Evolutionary conservation across 2,329 filamentous ascomycete genomes (phyloP), one percentile per base, ranked within the genome.

Genomic region (Onygenales sp.): DNA sequence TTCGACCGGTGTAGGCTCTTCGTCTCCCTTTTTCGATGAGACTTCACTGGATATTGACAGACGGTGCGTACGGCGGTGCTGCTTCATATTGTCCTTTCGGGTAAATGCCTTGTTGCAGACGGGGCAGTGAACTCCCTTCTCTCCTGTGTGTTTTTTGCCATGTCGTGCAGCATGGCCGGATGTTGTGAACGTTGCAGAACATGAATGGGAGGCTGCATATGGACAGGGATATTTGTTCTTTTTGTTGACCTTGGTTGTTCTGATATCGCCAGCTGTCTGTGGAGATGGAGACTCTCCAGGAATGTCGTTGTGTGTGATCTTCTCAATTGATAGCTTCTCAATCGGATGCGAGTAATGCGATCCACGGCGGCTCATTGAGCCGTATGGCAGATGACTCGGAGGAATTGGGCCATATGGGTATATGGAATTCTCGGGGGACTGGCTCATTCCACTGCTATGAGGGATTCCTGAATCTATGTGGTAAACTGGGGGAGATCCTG

Each of bases 51-150:
- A 67, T 44, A 66, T 51, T 27, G 55, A 65, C 0, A 64, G 66
- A 38, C 69, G 67, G 63, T 85, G 82, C 0, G 82, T 85, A 38
- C 82, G 74, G 43, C 81, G 80, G 60, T 85, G 82, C 65, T 85
- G 82, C 67, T 85, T 83, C 82, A 85, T 85, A 67, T 85, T 85
- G 70, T 85, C 82, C 63, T 85, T 85, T 58, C 82, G 78, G 10
- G 82, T 84, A 63, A 85, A 85, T 10, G 81, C 81, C 66, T 85
- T 85, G 70, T 81, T 80, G 72, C 82, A 85, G 57, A 84, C 79
- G 0, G 82, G 82, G 63, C 82, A 85, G 61, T 81, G 77, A n/a
- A 83, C 81, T 55, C 83, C 81, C 66, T 85, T 85, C 68, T 84
- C 82, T 53, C 82, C 82, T 0, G 82, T 85, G 69, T 85, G 82